Evolutionary conservation across 164 flowering plant species (phyloP), one percentile per base, ranked within the genome.

Genomic region (Magnolia sinica): DNA sequence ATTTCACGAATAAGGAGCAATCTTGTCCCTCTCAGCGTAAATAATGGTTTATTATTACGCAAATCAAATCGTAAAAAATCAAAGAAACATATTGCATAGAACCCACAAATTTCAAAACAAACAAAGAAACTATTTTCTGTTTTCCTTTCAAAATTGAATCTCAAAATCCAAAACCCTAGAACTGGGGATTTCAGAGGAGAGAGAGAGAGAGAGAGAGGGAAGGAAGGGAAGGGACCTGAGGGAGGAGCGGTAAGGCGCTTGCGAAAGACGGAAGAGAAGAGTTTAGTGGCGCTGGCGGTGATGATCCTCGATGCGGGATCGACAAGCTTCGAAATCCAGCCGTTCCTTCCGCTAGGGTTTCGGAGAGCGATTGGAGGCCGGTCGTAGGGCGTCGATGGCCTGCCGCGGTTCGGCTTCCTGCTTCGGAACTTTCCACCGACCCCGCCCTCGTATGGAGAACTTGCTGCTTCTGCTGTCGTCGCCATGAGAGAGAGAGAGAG

Each of bases 301-400:
- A 92, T 88, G 70, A 94, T 83, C 76, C 83, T 79, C 31, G 91
- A 89, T 29, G 97, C 97, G 2, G 98, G 98, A 84, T 94, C 94
- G 50, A 94, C 89, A 23, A 92, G 73, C 85, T 88, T 92, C 50
- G 91, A 86, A 13, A 92, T 69, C 94, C 95, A 94, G 0, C 91
- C 87, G 64, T 81, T 81, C 31, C 58, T 61, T 22, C 27, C 71
- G 11, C 6, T 18, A 67, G 85, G 81, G 77, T 81, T 83, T 29
- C 89, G 66, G 18, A 84, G 61, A 2, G 64, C 72, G 2, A 82
- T 77, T 2, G 86, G 84, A 0, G 97, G 98, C 1, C 98, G 89
- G 74, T 90, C 94, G 75, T 94, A 94, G 13, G 98, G 96, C 67
- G 95, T 91, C 14, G 72, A n/a, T 58, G 87, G 5, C 80, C 74